Evolutionary conservation across 768 basidiomycete species (phyloP).

Genomic region (Cystobasidiopsis lactophilus): DNA sequence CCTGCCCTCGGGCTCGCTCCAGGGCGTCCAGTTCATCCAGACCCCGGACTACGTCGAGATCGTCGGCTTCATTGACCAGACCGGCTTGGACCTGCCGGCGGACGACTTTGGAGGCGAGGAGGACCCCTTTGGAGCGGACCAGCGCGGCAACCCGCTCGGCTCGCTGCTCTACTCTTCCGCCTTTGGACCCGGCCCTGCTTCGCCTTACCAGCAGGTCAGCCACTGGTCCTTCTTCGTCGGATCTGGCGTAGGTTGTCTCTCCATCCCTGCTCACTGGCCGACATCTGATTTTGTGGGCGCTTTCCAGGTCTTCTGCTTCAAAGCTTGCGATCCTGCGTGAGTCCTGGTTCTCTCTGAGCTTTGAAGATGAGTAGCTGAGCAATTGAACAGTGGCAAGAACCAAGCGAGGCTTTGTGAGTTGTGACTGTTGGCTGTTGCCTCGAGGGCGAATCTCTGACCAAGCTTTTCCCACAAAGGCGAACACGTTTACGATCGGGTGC

Average conservation of each 20-base stretch:
- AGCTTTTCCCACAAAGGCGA: too few relatives aligned
- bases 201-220: slow-evolving; percentile 32
- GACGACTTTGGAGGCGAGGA: slow-evolving; percentile 47
- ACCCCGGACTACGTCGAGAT: slow-evolving; percentile 31
- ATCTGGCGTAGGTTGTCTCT: neutral
- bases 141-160: slow-evolving; percentile 39
- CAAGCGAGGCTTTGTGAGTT: too few relatives aligned
- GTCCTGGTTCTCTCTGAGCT: too few relatives aligned
- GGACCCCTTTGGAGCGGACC: slow-evolving; percentile 30
- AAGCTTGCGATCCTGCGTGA: slow-evolving; percentile 40
- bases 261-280: neutral
- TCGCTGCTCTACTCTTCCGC: neutral
- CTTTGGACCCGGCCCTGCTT: slow-evolving; percentile 17
- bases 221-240: slow-evolving; percentile 45
- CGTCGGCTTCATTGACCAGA: slow-evolving; percentile 44
- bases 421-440: too few relatives aligned
- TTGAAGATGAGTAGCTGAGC: too few relatives aligned
- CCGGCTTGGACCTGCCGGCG: slow-evolving; percentile 31
- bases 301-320: slow-evolving; percentile 43
- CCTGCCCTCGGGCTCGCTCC: slow-evolving; percentile 43
- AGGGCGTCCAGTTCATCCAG: slow-evolving; percentile 41
- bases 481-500: slow-evolving; percentile 35
- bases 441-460: too few relatives aligned
- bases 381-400: too few relatives aligned
- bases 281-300: neutral